These are phyloP conservation scores for Panicum virgatum DNA, from an alignment of 202 grass and related monocot species.

Conservation along the genomic window DNA sequence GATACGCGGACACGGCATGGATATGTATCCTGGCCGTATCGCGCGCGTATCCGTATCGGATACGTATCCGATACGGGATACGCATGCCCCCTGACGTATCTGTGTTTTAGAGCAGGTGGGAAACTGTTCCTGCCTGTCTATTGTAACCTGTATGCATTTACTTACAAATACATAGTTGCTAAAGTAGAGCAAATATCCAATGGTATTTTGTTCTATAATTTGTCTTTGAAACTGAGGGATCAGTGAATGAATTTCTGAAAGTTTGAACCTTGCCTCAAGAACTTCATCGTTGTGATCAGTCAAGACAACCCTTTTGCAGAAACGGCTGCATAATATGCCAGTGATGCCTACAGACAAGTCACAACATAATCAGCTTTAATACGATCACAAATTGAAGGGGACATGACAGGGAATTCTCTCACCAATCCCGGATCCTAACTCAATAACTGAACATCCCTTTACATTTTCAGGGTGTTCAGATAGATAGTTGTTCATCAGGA, in stretches of 20 bases:
- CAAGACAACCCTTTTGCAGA: slow-evolving; percentile 71
- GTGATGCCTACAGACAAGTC: slow-evolving; percentile 68
- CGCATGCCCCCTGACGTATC: too few species aligned
- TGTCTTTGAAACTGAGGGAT: slow-evolving; percentile 5
- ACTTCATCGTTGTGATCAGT: slow-evolving; percentile 98
- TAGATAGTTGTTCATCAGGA: slow-evolving; percentile 88
- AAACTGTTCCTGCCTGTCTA: background rate
- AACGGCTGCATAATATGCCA: slow-evolving; percentile 83
- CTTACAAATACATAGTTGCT: background rate
- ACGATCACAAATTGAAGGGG: slow-evolving; percentile 1
- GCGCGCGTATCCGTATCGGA: too few species aligned
- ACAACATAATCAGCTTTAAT: slow-evolving; percentile 37
- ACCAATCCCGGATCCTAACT: slow-evolving; percentile 95
- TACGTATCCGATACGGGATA: too few species aligned
- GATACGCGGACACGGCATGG: too few species aligned
- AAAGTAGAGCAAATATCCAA: slow-evolving; percentile 3
- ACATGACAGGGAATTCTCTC: slow-evolving; percentile 32
- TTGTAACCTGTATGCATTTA: background rate
- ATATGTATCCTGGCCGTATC: too few species aligned
- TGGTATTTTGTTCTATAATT: background rate
- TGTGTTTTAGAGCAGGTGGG: too few species aligned
- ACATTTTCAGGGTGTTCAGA: slow-evolving; percentile 78
- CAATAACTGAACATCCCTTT: slow-evolving; percentile 62
- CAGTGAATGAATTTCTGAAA: slow-evolving; percentile 15
- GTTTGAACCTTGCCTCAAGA: slow-evolving; percentile 78